These are phyloP conservation scores for Kwoniella dendrophila DNA, from an alignment of 768 basidiomycete genomes.

Conservation along the genomic window DNA sequence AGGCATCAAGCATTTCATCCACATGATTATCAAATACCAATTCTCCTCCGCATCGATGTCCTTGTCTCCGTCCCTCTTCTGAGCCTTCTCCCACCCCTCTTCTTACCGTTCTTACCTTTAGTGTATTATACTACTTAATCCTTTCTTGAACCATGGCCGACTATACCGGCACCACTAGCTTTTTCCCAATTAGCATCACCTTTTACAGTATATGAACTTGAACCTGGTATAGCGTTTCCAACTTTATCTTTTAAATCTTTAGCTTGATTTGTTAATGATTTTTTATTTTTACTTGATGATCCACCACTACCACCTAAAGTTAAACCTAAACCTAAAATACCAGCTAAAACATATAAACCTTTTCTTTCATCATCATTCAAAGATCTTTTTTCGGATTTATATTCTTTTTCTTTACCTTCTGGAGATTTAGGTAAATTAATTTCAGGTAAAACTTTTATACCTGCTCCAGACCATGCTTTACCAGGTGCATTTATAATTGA, in stretches of 20 bases:
- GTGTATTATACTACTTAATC: no score
- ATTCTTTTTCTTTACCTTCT: constrained; percentile 24
- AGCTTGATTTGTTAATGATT: constrained; percentile 1
- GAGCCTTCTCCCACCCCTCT: no score
- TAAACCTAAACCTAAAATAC: constrained; percentile 62
- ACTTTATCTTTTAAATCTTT: constrained; percentile 4
- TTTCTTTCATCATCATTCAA: constrained; percentile 59
- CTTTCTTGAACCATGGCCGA: constrained; percentile 48
- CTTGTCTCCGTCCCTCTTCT: no score
- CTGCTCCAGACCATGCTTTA: constrained; percentile 39
- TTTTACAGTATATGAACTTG: constrained; percentile 11
- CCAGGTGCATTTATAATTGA: constrained; percentile 24
- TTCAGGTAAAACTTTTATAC: constrained; percentile 30
- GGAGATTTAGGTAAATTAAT: constrained; percentile 30
- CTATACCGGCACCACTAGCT: constrained; percentile 48
- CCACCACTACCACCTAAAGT: constrained; percentile 55
- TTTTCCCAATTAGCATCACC: constrained; percentile 47
- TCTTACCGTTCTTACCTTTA: no score
- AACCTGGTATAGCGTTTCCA: constrained; percentile 8
- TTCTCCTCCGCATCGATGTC: no score
- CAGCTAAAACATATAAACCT: constrained; percentile 62
- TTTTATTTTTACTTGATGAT: constrained; percentile 23
- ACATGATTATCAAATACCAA: no score
- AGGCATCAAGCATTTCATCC: no score
- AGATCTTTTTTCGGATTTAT: constrained; percentile 35